These are phyloP conservation scores for Rhazya stricta DNA, from an alignment of 257 asterid species.

Conservation along the genomic window DNA sequence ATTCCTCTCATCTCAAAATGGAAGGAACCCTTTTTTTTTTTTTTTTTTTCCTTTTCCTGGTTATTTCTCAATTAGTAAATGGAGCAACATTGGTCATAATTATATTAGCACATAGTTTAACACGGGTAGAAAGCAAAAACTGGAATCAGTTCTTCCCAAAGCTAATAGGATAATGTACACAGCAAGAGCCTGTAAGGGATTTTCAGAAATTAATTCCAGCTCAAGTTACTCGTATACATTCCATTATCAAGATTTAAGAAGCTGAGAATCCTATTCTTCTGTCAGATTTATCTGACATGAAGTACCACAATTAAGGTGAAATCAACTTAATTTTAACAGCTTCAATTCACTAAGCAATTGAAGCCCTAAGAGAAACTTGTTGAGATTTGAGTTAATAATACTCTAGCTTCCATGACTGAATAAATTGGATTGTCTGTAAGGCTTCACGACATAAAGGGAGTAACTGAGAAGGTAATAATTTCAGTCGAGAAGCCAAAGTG, in stretches of 20 bases:
- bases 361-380: background rate
- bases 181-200: background rate
- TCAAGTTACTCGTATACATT: background rate
- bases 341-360: background rate
- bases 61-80: too few relatives aligned
- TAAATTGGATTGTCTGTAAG: background rate
- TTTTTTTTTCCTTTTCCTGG: too few relatives aligned
- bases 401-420: background rate
- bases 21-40: too few relatives aligned
- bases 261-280: background rate
- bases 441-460: background rate
- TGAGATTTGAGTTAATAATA: background rate
- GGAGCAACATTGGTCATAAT: too few relatives aligned
- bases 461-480: too few relatives aligned
- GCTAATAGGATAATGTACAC: background rate
- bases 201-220: background rate
- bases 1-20: too few relatives aligned
- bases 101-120: too few relatives aligned
- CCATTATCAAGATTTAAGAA: background rate
- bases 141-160: background rate
- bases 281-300: background rate
- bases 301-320: background rate
- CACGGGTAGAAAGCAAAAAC: too few relatives aligned
- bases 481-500: too few relatives aligned
- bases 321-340: background rate